Evolutionary conservation across 1,284 basidiomycete species (phyloP), one percentile per base, ranked within the genome.

Genomic region (Pseudomicrostroma phylloplanum): DNA sequence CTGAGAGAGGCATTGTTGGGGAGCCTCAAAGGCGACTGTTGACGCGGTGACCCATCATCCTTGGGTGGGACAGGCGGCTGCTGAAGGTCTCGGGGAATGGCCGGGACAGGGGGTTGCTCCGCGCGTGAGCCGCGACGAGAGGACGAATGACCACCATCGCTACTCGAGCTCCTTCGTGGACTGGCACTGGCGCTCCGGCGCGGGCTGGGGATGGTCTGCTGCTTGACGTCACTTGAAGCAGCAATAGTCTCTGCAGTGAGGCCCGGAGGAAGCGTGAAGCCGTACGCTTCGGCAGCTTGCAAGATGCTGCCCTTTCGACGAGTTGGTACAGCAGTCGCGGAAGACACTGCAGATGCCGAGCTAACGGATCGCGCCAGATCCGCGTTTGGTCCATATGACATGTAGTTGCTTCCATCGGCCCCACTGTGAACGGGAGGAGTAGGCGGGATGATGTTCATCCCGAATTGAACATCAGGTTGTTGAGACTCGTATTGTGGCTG

Each of bases 391-490:
- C 30, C 30, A 36, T 36, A 36, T 36, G 30, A 36, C 30, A 36
- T 36, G 30, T 36, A 36, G 17, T 19, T 54, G 17, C 17, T 48
- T 17, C 15, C 43, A 13, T 48, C 43, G 49, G 71, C 72, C 3
- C 30, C 30, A 36, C 30, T 36, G 43, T 68, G 39, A 13, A 72
- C 72, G 25, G 73, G 73, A 4, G 73, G 72, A 2, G 73, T 76
- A 13, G 73, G 73, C 9, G 73, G 73, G 39, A 76, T 74, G 51
- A 76, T 64, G 36, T 74, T 74, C 58, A 76, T 64, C 46, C 71
- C 73, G 30, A 36, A 36, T 36, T 36, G 30, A 36, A 9, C 4
- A 4, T 36, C 30, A 9, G 30, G 30, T 9, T 36, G 30, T 36
- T 36, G 30, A 36, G 30, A 36, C 30, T 36, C 30, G 30, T 36